Conservation (phyloP, 2,329 filamentous ascomycete genomes). For the Cylindrodendrum hubeiense region DNA sequence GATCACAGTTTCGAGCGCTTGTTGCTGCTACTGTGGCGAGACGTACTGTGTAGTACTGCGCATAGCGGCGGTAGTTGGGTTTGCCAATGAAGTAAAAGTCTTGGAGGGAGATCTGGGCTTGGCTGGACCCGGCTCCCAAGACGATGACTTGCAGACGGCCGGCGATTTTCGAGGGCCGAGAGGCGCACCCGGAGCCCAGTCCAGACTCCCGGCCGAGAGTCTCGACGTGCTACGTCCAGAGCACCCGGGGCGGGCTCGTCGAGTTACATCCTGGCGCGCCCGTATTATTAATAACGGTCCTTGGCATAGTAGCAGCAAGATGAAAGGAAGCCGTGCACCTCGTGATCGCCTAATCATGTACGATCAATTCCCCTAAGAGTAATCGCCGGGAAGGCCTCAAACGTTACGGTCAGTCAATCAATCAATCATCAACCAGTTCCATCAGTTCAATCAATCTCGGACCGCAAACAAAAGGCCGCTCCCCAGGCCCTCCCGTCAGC, state of each 20-base stretch:
- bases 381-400: slow-evolving; percentile 1
- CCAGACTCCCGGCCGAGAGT: slow-evolving; percentile 25
- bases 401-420: neutral
- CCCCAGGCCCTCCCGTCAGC: slow-evolving; percentile 11
- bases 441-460: slow-evolving; percentile 24
- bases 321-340: neutral
- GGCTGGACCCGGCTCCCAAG: slow-evolving; percentile 6
- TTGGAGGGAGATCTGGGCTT: neutral
- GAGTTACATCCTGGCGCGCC: neutral
- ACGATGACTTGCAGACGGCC: slow-evolving; percentile 20
- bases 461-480: slow-evolving; percentile 3
- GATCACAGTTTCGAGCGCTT: neutral
- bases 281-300: neutral
- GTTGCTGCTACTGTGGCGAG: neutral
- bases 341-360: slow-evolving; percentile 1
- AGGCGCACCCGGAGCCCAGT: slow-evolving; percentile 14
- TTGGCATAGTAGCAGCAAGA: neutral
- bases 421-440: neutral
- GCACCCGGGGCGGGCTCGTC: too few relatives aligned
- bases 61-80: neutral
- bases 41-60: neutral
- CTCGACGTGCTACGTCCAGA: neutral
- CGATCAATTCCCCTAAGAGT: slow-evolving; percentile 3
- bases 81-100: too few relatives aligned
- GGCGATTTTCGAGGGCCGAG: slow-evolving; percentile 8